These are phyloP conservation scores for Phaeosphaeria sp. DNA, from an alignment of 2,329 filamentous ascomycete species.

Conservation along the genomic window DNA sequence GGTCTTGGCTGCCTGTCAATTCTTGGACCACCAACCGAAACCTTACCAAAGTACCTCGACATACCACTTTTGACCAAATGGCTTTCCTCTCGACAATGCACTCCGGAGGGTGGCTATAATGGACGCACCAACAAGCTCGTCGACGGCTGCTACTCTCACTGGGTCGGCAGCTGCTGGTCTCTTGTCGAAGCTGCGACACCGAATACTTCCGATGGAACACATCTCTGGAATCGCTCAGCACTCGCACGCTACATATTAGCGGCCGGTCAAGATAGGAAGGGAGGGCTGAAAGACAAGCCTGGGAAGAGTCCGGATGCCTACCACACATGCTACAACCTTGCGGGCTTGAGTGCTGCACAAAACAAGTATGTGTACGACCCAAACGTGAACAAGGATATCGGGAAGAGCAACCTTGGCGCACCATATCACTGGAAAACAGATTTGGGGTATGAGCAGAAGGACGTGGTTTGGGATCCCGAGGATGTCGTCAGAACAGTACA, in stretches of 20 bases:
- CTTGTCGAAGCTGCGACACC: conserved; percentile 78
- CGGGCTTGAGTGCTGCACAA: conserved; percentile 83
- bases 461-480: conserved; percentile 68
- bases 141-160: conserved; percentile 97
- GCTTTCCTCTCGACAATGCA: conserved; percentile 88
- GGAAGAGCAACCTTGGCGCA: conserved; percentile 40
- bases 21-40: conserved; percentile 77
- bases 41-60: conserved; percentile 78
- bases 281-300: conserved; percentile 92
- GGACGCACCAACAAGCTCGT: conserved; percentile 97
- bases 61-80: conserved; percentile 80
- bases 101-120: conserved; percentile 89
- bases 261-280: conserved; percentile 81
- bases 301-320: conserved; percentile 87
- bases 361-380: conserved; percentile 63
- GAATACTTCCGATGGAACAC: conserved; percentile 28
- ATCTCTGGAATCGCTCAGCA: conserved; percentile 80
- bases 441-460: conserved; percentile 58
- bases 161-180: conserved; percentile 95
- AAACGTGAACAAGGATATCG: conserved; percentile 39
- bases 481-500: conserved; percentile 77
- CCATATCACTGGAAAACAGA: conserved; percentile 55
- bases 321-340: conserved; percentile 90
- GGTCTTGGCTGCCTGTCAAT: conserved; percentile 88
- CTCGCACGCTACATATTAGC: conserved; percentile 87